Percentiles rank a stretch among this genome's conserved stretches.
Conservation (phyloP, 805 yeast species). For the Candida insectalens region DNA sequence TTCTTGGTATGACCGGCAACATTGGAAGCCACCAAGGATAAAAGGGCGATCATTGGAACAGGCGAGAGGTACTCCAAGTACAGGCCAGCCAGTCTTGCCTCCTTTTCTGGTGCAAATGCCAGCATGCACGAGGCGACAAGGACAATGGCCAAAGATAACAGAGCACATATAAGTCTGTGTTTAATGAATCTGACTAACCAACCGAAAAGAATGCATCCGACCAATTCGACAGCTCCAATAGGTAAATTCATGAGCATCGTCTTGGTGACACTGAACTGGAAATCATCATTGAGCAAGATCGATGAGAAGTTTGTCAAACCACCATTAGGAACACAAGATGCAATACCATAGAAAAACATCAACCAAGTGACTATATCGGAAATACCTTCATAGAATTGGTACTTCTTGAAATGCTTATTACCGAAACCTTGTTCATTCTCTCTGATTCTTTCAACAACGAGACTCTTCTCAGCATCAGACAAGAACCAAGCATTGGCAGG, state of each 20-base stretch:
- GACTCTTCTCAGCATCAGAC: conserved; percentile 33
- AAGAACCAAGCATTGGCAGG: conserved; percentile 44
- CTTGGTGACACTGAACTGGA: conserved; percentile 16
- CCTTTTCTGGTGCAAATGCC: conserved; percentile 1
- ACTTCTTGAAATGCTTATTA: conserved; percentile 39
- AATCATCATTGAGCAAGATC: conserved; percentile 27
- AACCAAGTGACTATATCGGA: conserved; percentile 41
- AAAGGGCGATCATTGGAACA: conserved; percentile 22
- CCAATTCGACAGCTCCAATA: conserved; percentile 28
- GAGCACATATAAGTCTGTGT: conserved; percentile 4
- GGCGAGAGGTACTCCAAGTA: conserved; percentile 18
- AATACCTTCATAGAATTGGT: conserved; percentile 46
- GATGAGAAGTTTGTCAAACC: conserved; percentile 38
- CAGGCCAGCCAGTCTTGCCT: conserved; percentile 12
- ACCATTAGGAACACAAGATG: conserved; percentile 45
- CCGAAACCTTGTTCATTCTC: conserved; percentile 54
- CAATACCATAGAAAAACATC: conserved; percentile 33
- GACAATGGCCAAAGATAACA: neutral
- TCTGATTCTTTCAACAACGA: conserved; percentile 48
- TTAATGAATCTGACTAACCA: conserved; percentile 8
- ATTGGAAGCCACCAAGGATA: conserved; percentile 33
- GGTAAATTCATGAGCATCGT: conserved; percentile 19
- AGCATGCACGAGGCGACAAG: conserved; percentile 1
- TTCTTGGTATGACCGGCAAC: conserved; percentile 73
- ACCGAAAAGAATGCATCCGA: conserved; percentile 19